phyloP scores from a whole-genome alignment of 1,139 yeast species.

The Diutina siamensis region DNA sequence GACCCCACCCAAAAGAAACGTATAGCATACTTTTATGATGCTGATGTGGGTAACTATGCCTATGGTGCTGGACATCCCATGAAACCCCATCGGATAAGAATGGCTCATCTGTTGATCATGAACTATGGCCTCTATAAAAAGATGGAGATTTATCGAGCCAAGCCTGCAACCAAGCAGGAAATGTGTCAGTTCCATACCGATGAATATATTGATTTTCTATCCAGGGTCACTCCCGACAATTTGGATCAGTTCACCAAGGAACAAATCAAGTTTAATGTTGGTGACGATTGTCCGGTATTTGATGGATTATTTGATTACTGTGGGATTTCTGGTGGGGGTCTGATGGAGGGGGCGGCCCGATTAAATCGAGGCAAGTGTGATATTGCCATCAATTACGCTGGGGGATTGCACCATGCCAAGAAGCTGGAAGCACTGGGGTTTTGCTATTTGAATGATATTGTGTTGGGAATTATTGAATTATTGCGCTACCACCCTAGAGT shows the following conservation, averaged over 20 bases:
- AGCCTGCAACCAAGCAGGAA: conserved; percentile 96
- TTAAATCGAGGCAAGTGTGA: conserved; percentile 89
- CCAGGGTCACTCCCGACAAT: conserved; percentile 91
- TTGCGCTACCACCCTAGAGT: conserved; percentile 89
- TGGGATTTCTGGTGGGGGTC: conserved; percentile 91
- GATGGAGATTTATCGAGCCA: conserved; percentile 94
- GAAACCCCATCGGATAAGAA: conserved; percentile 97
- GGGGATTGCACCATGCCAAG: conserved; percentile 95
- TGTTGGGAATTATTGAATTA: conserved; percentile 79
- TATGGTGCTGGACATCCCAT: conserved; percentile 98
- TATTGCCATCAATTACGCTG: conserved; percentile 93
- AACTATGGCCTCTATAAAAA: conserved; percentile 92
- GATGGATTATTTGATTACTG: conserved; percentile 95
- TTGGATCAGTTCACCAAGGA: conserved; percentile 85
- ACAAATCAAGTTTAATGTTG: conserved; percentile 89
- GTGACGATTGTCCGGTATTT: conserved; percentile 63
- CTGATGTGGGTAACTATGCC: conserved; percentile 95
- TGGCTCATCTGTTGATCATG: conserved; percentile 96
- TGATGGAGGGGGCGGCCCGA: conserved; percentile 95
- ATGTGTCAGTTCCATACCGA: conserved; percentile 99
- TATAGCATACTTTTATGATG: conserved; percentile 38
- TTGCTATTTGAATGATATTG: conserved; percentile 82
- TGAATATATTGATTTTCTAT: conserved; percentile 87
- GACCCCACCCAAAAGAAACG: conserved; percentile 30
- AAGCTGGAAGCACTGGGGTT: conserved; percentile 94